Evolutionary conservation across 2,329 filamentous ascomycete species (phyloP).

Genomic region (Leptographium wingfieldii): DNA sequence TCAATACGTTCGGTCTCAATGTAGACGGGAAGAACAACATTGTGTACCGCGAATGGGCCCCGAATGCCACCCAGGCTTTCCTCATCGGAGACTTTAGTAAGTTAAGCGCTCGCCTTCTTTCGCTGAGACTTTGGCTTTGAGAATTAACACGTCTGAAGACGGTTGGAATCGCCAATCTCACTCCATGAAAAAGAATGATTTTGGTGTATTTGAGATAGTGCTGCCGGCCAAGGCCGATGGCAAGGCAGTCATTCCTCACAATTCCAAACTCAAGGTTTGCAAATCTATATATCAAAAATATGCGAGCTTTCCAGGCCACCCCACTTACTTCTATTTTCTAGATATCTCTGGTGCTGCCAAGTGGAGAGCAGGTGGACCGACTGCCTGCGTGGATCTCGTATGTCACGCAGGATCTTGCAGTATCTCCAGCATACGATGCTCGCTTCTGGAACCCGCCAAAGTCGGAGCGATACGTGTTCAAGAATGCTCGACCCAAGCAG

Average conservation of each 20-base stretch:
- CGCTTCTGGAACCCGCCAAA: slow-evolving; percentile 92
- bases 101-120: slow-evolving; percentile 16
- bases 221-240: slow-evolving; percentile 59
- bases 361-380: slow-evolving; percentile 71
- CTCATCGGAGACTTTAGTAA: slow-evolving; percentile 90
- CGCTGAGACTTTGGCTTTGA: background rate
- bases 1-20: slow-evolving; percentile 76
- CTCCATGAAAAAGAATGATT: slow-evolving; percentile 75
- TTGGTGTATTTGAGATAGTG: slow-evolving; percentile 75
- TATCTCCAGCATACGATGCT: slow-evolving; percentile 89
- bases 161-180: slow-evolving; percentile 75
- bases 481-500: slow-evolving; percentile 70
- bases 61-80: slow-evolving; percentile 72
- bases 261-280: slow-evolving; percentile 85
- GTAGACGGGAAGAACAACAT: slow-evolving; percentile 74
- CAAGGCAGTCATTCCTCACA: slow-evolving; percentile 70
- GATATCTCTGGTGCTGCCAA: slow-evolving; percentile 74
- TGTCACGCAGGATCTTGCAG: slow-evolving; percentile 80
- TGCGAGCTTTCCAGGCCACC: background rate
- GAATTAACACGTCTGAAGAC: slow-evolving; percentile 35
- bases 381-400: slow-evolving; percentile 95
- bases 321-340: slow-evolving; percentile 22
- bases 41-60: slow-evolving; percentile 90
- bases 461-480: slow-evolving; percentile 68
- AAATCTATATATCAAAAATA: too few relatives aligned